Evolutionary conservation across 2,329 filamentous ascomycete genomes (phyloP), one percentile per base, ranked within the genome.

Genomic region (Fusarium sp.): DNA sequence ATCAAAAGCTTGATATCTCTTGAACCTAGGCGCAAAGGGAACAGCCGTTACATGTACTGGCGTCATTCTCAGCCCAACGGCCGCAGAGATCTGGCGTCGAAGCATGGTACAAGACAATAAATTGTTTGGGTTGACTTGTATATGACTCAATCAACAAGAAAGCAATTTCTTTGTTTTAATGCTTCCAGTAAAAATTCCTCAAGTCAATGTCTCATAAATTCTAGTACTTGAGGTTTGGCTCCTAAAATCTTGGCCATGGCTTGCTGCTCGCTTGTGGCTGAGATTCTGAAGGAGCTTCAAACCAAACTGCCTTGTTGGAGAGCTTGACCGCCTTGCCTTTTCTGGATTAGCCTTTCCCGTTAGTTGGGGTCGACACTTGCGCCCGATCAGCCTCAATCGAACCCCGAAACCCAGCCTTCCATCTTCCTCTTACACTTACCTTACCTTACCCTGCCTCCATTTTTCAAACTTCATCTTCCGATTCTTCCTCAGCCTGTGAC

Each of bases 1-100:
- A 59, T 87, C 85, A 57, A 83, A 85, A 1, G 85, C 84, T 50
- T 84, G 79, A 57, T 84, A 84, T 43, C 81, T 78, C 62, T 79
- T 80, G 57, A 63, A 70, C 45, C 76, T 71, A 24, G 58, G 56
- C 11, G 64, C 54, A 60, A 64, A 54, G 22, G 56, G 61, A 42
- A 24, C 21, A 22, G 34, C 21, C 40, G 22, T 50, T 28, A 47
- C 17, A 17, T 45, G 45, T 19, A 24, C 17, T 17, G 40, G 49
- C 24, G 28, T 22, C 31, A 13, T 49, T 21, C 51, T 31, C n/a
- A 45, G 47, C 38, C 57, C 19, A 33, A 53, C 36, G 19, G 49
- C 34, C 34, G 57, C 45, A 21, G 36, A 21, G 21, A 59, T 26
- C 19, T 60, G 62, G 15, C 58, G 68, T 24, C 24, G 60, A 28